These are phyloP conservation scores for Chrysanthemum seticuspe DNA, from an alignment of 129 eudicot genomes.

Conservation along the genomic window DNA sequence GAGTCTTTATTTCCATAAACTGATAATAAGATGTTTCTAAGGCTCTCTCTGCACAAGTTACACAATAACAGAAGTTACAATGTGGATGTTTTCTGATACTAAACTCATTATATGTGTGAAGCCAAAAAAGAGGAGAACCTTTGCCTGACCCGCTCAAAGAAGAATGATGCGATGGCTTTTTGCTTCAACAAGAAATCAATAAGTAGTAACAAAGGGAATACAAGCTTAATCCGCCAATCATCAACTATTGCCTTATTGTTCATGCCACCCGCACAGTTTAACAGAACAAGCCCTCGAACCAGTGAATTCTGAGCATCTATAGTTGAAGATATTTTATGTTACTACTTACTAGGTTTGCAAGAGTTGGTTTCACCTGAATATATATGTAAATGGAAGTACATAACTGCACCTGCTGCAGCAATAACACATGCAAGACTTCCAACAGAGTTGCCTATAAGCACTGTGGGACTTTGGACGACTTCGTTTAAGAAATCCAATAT, in stretches of 20 bases:
- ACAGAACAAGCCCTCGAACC: conserved; percentile 73
- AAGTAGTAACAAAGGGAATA: conserved; percentile 75
- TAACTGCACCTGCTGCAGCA: conserved; percentile 62
- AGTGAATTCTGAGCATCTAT: conserved; percentile 47
- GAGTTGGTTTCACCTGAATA: background rate
- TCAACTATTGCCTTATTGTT: conserved; percentile 95
- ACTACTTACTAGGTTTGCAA: background rate
- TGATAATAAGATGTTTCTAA: conserved; percentile 65
- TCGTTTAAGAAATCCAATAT: conserved; percentile 78
- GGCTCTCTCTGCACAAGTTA: conserved; percentile 60
- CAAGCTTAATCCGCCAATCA: conserved; percentile 92
- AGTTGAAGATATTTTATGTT: conserved; percentile 1
- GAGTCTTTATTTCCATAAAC: conserved; percentile 79
- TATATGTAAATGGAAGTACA: background rate
- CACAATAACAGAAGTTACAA: conserved; percentile 10
- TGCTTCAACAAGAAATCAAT: conserved; percentile 80
- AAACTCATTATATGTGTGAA: background rate
- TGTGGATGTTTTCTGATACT: background rate
- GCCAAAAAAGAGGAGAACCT: conserved; percentile 35
- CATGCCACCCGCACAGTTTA: conserved; percentile 98
- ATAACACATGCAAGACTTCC: conserved; percentile 97
- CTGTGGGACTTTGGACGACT: conserved; percentile 71
- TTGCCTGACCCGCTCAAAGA: conserved; percentile 69
- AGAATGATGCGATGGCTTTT: conserved; percentile 68
- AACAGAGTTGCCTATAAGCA: conserved; percentile 87